Base-by-base conservation (phyloP, 2,329 filamentous ascomycete genomes). In the Ascochyta rabiei region DNA sequence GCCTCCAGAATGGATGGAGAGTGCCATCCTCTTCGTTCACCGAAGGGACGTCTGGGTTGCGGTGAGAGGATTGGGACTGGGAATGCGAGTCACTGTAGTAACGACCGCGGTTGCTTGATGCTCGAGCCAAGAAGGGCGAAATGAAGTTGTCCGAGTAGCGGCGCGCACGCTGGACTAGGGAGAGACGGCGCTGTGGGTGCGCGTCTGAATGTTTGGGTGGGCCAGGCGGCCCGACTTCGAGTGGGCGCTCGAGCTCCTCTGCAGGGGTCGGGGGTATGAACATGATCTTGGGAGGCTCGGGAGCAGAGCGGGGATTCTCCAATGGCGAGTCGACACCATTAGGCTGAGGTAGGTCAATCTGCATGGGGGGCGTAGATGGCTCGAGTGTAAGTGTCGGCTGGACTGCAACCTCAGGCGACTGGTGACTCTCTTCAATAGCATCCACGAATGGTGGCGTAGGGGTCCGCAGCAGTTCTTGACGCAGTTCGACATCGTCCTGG, bases 1-100 rank as follows among this genome's bases (percentile, higher is more conserved):
- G 85, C 19, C 82, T 79, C 86, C 86, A 88, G 66, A 87, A 85
- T 1, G 85, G 84, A 60, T 86, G 81, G 6, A 86, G 70, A 35
- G 78, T 79, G 38, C 76, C 77, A 48, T 84, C 79, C 41, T 71
- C 64, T 16, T 73, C 69, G 18, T 63, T 68, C 12, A 74, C 70
- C 6, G 59, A 70, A 1, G 71, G 72, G 0, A 72, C 60, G 0
- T 61, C 63, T 10, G 61, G 63, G 23, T 62, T 66, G 6, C 56
- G 59, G 21, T 61, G 59, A 28, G 51, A 61, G 8, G 48, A 53
- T 10, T 51, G 39, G 10, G 53, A 48, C 13, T 57, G 55, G 10
- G 56, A 46, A 31, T 68, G 57, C n/a, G 64, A 61, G 8, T 67
- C 64, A 43, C 62, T 64, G 18, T 51, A 50, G 35, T 58, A 42